Percentiles rank a stretch among this genome's conserved stretches.
phyloP scores from a whole-genome alignment of 2,329 filamentous ascomycete genomes.

The Fusarium sp. region DNA sequence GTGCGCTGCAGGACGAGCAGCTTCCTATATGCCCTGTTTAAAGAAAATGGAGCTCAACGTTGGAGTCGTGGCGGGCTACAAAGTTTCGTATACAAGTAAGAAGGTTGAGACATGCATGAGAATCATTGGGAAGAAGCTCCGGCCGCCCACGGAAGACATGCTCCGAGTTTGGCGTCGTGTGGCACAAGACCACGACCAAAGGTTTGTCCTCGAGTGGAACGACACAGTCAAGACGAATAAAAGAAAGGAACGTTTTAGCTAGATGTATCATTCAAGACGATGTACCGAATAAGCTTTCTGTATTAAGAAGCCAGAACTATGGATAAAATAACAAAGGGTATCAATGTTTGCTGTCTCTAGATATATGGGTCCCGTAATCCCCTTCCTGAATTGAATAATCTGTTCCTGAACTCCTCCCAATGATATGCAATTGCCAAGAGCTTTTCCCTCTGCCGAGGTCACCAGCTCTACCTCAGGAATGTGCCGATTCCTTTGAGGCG shows the following conservation, averaged over 20 bases:
- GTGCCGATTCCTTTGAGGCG: not conserved
- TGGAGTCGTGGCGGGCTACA: slow-evolving; percentile 1
- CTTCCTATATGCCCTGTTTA: slow-evolving; percentile 7
- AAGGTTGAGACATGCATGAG: slow-evolving; percentile 8
- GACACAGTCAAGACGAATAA: slow-evolving; percentile 10
- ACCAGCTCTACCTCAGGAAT: not conserved
- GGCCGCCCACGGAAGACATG: not conserved
- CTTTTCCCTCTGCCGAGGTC: not conserved
- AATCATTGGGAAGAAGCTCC: slow-evolving; percentile 14
- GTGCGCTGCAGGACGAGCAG: slow-evolving; percentile 2
- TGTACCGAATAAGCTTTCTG: not conserved
- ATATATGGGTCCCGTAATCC: slow-evolving; percentile 15
- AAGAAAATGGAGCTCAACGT: not conserved
- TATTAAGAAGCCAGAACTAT: not conserved
- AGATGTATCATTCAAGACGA: not conserved
- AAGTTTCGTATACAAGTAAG: slow-evolving; percentile 5
- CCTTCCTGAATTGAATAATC: slow-evolving; percentile 4
- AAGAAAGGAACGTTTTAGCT: not conserved
- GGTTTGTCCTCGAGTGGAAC: slow-evolving; percentile 11
- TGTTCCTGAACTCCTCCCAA: slow-evolving; percentile 29
- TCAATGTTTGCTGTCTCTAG: slow-evolving; percentile 22
- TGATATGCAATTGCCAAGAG: slow-evolving; percentile 6
- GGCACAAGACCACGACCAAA: slow-evolving; percentile 3
- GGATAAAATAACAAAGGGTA: slow-evolving; percentile 26
- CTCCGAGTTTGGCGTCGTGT: slow-evolving; percentile 15